A percentile compares a stretch with the other conserved stretches of the same genome.
Conservation (phyloP, 2,329 filamentous ascomycete species). For the Ceratocystis huliohia region DNA sequence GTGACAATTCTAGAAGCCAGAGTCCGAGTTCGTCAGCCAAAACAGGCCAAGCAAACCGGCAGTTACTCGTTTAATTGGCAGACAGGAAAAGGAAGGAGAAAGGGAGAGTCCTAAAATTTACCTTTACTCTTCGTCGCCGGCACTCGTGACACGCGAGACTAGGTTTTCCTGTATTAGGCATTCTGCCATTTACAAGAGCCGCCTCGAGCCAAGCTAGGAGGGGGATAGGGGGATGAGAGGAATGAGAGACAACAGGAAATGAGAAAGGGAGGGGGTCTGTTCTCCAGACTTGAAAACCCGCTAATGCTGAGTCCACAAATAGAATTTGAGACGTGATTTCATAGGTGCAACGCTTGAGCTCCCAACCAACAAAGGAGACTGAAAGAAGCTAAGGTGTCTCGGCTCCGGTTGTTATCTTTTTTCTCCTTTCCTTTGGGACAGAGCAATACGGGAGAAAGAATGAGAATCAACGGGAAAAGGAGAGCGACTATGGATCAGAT, state of each 20-base stretch:
- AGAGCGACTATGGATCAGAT: not conserved
- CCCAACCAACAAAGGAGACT: not conserved
- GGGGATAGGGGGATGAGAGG: too few species aligned
- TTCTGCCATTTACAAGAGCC: not conserved
- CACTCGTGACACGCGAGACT: slow-evolving; percentile 21
- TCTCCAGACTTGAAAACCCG: not conserved
- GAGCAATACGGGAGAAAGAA: not conserved
- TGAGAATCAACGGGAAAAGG: not conserved
- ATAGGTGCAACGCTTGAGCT: not conserved
- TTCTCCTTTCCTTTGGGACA: not conserved
- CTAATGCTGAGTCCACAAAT: not conserved
- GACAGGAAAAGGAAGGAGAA: not conserved
- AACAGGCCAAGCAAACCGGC: not conserved
- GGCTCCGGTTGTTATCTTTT: not conserved
- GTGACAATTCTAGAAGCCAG: not conserved
- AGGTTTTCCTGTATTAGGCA: slow-evolving; percentile 20
- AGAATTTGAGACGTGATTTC: not conserved
- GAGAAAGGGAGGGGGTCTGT: not conserved
- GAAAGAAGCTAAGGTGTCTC: not conserved
- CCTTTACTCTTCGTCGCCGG: slow-evolving; percentile 18
- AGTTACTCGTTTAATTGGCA: not conserved
- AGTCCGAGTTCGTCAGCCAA: not conserved
- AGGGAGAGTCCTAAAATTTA: not conserved
- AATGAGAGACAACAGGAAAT: not conserved
- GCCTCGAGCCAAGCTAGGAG: not conserved